Evolutionary conservation across 352 stramenopile species (phyloP).

Genomic region (Stramenopiles sp.): DNA sequence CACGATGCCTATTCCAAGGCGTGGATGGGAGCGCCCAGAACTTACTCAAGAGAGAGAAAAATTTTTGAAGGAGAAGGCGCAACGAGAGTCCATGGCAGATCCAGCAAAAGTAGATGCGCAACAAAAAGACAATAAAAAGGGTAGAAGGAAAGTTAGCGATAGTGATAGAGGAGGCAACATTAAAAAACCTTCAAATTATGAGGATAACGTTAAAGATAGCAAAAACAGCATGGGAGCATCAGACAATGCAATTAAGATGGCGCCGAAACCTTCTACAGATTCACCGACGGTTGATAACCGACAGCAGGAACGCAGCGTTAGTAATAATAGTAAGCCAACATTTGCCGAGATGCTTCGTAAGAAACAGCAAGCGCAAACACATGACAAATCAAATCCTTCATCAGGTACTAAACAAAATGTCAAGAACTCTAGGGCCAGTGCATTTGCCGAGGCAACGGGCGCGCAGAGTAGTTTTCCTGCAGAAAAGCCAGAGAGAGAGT

Average conservation of each 20-base stretch:
- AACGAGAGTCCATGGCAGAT: background rate
- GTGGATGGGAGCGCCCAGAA: conserved; percentile 9
- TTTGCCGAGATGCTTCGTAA: conserved; percentile 8
- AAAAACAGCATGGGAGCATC: background rate
- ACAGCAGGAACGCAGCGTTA: background rate
- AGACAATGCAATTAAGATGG: too few species aligned
- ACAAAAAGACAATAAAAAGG: conserved; percentile 5
- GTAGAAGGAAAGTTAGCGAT: background rate
- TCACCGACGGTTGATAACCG: background rate
- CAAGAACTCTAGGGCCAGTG: background rate
- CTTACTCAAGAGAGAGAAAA: background rate
- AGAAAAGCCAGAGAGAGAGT: background rate
- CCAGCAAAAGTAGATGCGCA: background rate
- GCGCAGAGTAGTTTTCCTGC: background rate
- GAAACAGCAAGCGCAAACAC: background rate
- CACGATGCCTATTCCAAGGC: background rate
- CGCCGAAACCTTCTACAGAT: too few species aligned
- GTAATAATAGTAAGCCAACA: background rate
- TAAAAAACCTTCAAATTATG: background rate
- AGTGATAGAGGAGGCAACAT: background rate
- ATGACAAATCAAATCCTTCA: background rate
- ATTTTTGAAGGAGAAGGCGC: background rate
- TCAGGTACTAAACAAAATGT: background rate
- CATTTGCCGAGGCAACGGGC: conserved; percentile 7
- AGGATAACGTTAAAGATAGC: background rate